Base-by-base conservation (phyloP, 179 eudicot species). In the Sideroxylon spinosum region DNA sequence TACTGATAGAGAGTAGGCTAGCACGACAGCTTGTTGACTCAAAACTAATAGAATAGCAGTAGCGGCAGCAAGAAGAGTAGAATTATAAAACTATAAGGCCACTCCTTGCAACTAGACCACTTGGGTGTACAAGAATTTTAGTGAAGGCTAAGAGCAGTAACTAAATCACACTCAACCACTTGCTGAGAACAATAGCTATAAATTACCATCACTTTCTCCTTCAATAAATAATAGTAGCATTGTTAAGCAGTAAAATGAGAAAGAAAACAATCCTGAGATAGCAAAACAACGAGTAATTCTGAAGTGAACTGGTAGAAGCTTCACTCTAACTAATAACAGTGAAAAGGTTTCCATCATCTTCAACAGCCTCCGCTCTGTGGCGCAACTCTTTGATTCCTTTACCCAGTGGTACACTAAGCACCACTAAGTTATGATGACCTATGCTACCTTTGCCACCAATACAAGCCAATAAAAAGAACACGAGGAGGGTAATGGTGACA, bases 11-110 rank as follows among this genome's bases (percentile, higher is more conserved):
- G 86, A 83, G 98, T 77, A 95, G 88, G 87, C 83, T 95, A 74
- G 98, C 98, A 78, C 80, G 97, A 28, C 98, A 93, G 79, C 97
- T 93, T 56, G 92, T 95, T n/a, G 97, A 91, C 84, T 85, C 91
- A 9, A 93, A 88, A 82, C 84, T 95, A 60, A 91, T 90, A 9
- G 97, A 92, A 74, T 85, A 85, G 77, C 91, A 84, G 78, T 91
- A 86, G 68, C 92, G 84, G 73, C 91, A 87, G 71, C 76, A 82
- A 53, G 92, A 91, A 50, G 91, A 88, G 50, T 86, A 81, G 60
- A 86, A 75, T 71, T 68, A 68, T 78, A 82, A 86, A 70, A 68
- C 75, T 55, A 52, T 19, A 5, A 92, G 94, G 82, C 89, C 85
- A 63, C 93, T 96, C 60, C 86, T 92, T 5, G 85, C 82, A 69